Evolutionary conservation across 768 basidiomycete species (phyloP).

Genomic region (Hortiboletus campestris): DNA sequence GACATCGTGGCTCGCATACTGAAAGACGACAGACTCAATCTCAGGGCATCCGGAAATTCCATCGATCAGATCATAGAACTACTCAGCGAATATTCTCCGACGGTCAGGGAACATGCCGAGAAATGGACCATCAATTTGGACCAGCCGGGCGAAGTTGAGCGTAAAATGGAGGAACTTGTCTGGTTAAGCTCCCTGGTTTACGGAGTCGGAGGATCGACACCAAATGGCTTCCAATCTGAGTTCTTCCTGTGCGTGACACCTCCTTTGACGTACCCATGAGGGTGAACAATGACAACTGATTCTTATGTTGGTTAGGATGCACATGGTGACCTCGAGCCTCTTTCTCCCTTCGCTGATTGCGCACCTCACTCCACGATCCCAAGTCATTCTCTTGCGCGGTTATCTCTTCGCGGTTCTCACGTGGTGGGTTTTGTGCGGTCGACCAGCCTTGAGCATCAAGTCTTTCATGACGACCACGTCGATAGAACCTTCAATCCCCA

Average conservation of each 20-base stretch:
- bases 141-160: conserved; percentile 39
- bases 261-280: background rate
- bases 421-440: conserved; percentile 32
- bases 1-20: conserved; percentile 52
- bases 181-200: conserved; percentile 59
- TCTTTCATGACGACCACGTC: conserved; percentile 30
- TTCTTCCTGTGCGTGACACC: conserved; percentile 49
- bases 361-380: conserved; percentile 11
- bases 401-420: conserved; percentile 24
- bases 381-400: conserved; percentile 29
- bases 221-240: conserved; percentile 39
- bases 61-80: conserved; percentile 15
- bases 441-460: conserved; percentile 31
- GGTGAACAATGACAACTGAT: background rate
- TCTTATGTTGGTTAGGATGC: conserved; percentile 18
- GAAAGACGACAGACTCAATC: conserved; percentile 40
- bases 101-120: conserved; percentile 24
- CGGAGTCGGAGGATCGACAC: conserved; percentile 54
- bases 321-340: conserved; percentile 30
- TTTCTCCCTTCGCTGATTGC: conserved; percentile 29
- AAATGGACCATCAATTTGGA: conserved; percentile 43
- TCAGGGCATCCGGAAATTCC: conserved; percentile 13
- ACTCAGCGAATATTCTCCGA: background rate
- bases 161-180: conserved; percentile 61
- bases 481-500: conserved; percentile 11